Base-by-base conservation (phyloP, 495 filamentous ascomycete species). In the Neurospora sp. region DNA sequence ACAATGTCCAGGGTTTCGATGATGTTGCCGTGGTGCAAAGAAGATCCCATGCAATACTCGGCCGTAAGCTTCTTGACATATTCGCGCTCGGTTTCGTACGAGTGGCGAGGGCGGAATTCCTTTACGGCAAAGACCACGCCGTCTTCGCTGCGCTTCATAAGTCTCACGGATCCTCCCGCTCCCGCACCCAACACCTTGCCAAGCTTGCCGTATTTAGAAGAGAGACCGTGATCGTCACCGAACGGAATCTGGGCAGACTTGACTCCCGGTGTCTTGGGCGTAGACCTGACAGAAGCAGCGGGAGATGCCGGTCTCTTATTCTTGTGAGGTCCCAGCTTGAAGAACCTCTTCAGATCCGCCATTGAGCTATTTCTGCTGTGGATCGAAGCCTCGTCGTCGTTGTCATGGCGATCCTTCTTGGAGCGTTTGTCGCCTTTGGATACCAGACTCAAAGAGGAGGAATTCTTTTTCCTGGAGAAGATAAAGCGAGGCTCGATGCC, bases 21-120 rank as follows among this genome's bases (percentile, higher is more conserved):
- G 75, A 99, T 94, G 80, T 99, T 99, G 70, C 96, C 96, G 77
- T 99, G 96, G 77, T 98, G 96, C 48, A 99, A 83, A 35, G 96
- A 97, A 4, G 95, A 98, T 10, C 96, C 96, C 77, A 99, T 94
- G 81, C 96, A 99, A 81, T 98, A 99, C 80, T 99, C 96, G 3
- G 96, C 96, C n/a, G 96, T 99, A 70, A 99, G 91, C 78, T 99
- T 99, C 83, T 99, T 99, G 73, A 93, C 92, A 74, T 99, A 99
- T 74, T 98, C 96, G 74, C 91, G 92, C 82, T 96, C 89, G 4
- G 91, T 92, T 80, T 99, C 96, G 82, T 97, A 98, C 5, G 91
- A 89, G 83, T 99, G 95, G 41, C 94, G 89, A 70, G 95, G 90
- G 40, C 96, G 87, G 79, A 99, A 98, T 77, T 99, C 94, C 80